Base-by-base conservation (phyloP, 768 basidiomycete species). In the Trametes punicea region DNA sequence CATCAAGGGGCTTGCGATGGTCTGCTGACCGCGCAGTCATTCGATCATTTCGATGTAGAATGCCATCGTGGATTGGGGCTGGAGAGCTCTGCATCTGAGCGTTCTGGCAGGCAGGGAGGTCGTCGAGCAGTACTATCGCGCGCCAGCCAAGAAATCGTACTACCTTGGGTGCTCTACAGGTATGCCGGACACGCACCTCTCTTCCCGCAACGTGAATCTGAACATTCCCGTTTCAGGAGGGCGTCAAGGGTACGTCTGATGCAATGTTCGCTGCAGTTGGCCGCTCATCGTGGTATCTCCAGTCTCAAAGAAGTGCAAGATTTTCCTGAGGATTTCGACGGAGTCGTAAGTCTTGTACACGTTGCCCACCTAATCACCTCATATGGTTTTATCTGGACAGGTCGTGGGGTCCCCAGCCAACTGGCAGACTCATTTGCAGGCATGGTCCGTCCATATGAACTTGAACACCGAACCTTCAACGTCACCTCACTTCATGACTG, bases 311-410 rank as follows among this genome's bases (percentile, higher is more conserved):
- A 63, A 27, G 59, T 64, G 16, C 65, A 67, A 40, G 45, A 49
- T n/a, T 71, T 66, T 36, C 70, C 70, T 0, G 68, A 69, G 2
- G 70, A 71, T 45, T 71, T 71, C 51, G 68, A 70, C 46, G 70
- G 68, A 26, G 59, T 69, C 29, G 68, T 70, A 31, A 33, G 63
- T 56, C 15, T 26, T n/a, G 41, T 49, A 21, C 30, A n/a, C 6
- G 13, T 4, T n/a, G 41, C 20, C 49, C 15, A 26, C 30, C 8
- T 6, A 3, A 1, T 27, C 9, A 8, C 11, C 11, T 36, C 46
- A 45, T 30, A 15, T 13, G 4, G 9, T 1, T 53, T 11, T 36
- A 23, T 21, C 51, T 41, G 33, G 36, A 10, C 47, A 69, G 61
- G 64, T 71, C 39, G 63, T 69, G 31, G 70, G 70, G 3, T 62